phyloP scores from a whole-genome alignment of 2,329 filamentous ascomycete genomes.

The Trichophaea hybrida region DNA sequence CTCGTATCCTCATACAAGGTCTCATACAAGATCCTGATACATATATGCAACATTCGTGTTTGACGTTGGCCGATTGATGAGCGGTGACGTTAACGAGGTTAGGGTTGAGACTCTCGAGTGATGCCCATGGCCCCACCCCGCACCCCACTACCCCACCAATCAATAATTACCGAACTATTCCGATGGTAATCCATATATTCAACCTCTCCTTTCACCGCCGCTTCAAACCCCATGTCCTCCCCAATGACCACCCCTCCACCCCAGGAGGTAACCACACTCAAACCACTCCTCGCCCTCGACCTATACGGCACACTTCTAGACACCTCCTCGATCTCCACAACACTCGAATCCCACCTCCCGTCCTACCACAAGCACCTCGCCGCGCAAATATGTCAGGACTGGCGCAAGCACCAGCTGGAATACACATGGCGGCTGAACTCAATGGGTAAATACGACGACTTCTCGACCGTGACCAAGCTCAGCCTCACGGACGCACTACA shows the following conservation, averaged over 20 bases:
- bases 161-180: not conserved
- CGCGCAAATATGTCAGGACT: slow-evolving; percentile 43
- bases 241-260: not conserved
- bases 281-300: slow-evolving; percentile 51
- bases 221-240: no score
- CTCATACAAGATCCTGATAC: no score
- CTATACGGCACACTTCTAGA: slow-evolving; percentile 62
- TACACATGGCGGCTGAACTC: slow-evolving; percentile 64
- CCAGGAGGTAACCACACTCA: not conserved
- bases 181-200: not conserved
- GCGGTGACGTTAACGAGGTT: no score
- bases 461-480: slow-evolving; percentile 47
- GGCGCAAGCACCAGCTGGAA: slow-evolving; percentile 58
- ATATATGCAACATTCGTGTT: no score
- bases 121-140: not conserved
- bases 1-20: no score
- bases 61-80: no score
- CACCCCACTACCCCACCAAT: not conserved
- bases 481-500: slow-evolving; percentile 49
- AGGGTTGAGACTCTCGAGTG: no score
- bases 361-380: slow-evolving; percentile 40
- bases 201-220: not conserved
- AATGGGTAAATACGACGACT: slow-evolving; percentile 56
- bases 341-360: slow-evolving; percentile 38
- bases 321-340: slow-evolving; percentile 50